These are phyloP conservation scores for Herpetospermum pedunculosum DNA, from an alignment of 306 rosid species.

Conservation along the genomic window DNA sequence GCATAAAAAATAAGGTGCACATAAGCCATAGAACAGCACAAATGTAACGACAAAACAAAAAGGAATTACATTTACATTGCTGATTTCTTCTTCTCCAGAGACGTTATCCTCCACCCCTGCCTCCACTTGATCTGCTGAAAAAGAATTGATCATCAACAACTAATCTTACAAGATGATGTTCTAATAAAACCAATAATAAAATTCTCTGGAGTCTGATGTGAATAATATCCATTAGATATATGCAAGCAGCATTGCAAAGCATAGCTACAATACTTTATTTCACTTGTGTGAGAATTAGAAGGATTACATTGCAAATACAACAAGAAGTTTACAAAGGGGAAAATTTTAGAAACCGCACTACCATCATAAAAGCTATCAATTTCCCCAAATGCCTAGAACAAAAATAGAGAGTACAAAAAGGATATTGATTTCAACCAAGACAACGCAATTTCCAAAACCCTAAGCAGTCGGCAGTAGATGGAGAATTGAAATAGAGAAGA, in stretches of 20 bases:
- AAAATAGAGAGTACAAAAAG: neutral
- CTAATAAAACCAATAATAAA: neutral
- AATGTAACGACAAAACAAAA: neutral
- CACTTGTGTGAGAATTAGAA: neutral
- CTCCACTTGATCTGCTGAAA: constrained; percentile 16
- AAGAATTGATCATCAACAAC: neutral
- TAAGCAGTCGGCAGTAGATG: neutral
- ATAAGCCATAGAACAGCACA: neutral
- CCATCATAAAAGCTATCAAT: neutral
- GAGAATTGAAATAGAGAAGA: neutral
- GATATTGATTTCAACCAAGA: neutral
- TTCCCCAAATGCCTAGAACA: neutral
- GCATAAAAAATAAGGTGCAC: neutral
- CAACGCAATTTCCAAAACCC: neutral
- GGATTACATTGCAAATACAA: neutral
- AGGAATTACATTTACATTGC: constrained; percentile 7
- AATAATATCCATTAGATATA: neutral
- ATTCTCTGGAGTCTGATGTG: neutral
- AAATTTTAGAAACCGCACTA: neutral
- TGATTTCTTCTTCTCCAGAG: constrained; percentile 5
- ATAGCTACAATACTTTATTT: neutral
- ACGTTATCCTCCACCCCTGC: constrained; percentile 11
- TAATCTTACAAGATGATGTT: neutral
- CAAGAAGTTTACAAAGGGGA: neutral
- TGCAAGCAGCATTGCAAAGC: constrained; percentile 2